Conservation (phyloP, 1,139 yeast species). For the Taphrina sp. region DNA sequence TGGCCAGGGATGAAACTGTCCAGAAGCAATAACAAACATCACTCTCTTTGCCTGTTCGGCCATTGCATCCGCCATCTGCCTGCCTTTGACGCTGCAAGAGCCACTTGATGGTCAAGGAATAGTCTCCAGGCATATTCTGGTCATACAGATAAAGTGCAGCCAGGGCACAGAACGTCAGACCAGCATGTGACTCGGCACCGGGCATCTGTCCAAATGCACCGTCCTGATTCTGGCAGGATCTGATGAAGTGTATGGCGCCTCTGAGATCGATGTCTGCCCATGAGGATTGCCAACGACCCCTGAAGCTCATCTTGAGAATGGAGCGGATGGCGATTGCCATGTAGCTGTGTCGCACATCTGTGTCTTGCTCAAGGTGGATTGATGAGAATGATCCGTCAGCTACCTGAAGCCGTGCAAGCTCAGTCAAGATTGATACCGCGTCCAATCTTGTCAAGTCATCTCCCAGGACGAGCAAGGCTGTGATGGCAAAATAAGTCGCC, state of each 20-base stretch:
- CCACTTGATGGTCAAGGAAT: conserved; percentile 54
- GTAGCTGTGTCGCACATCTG: conserved; percentile 72
- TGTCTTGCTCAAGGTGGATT: conserved; percentile 57
- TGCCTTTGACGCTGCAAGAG: conserved; percentile 52
- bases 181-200: conserved; percentile 77
- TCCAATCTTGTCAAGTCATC: conserved; percentile 39
- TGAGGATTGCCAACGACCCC: conserved; percentile 36
- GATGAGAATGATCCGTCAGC: conserved; percentile 30
- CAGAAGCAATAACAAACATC: conserved; percentile 95
- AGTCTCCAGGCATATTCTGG: neutral
- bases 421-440: conserved; percentile 46
- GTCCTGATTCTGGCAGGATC: conserved; percentile 51
- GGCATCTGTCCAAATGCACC: conserved; percentile 65
- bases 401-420: conserved; percentile 49
- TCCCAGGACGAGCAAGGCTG: conserved; percentile 40
- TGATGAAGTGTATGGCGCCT: conserved; percentile 49
- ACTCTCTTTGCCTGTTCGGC: conserved; percentile 76
- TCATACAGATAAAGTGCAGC: conserved; percentile 58
- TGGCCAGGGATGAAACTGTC: conserved; percentile 62
- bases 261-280: conserved; percentile 52
- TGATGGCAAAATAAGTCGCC: conserved; percentile 66
- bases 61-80: conserved; percentile 63
- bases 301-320: conserved; percentile 51
- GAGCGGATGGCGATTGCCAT: conserved; percentile 65
- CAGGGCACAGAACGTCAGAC: conserved; percentile 81